phyloP scores from a whole-genome alignment of 371 early-diverging fungal genomes.

The Mortierella sp. region DNA sequence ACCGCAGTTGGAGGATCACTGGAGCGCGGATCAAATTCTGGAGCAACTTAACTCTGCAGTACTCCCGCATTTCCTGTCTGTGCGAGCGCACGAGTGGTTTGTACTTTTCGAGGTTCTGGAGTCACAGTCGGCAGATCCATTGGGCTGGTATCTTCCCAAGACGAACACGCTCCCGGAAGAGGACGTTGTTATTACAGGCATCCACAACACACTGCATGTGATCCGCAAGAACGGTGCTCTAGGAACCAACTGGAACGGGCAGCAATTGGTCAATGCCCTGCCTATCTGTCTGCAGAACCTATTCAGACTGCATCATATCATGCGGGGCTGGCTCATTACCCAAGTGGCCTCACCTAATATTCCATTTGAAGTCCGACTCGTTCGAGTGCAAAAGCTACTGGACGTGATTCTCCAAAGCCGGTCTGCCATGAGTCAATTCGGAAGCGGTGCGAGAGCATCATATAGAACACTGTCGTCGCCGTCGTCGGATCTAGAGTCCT shows the following conservation, averaged over 20 bases:
- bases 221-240: conserved; percentile 56
- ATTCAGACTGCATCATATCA: conserved; percentile 75
- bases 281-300: conserved; percentile 79
- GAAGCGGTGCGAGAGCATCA: conserved; percentile 7
- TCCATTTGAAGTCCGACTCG: conserved; percentile 62
- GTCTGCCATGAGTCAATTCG: conserved; percentile 53
- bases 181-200: conserved; percentile 75
- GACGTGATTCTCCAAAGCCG: conserved; percentile 70
- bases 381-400: conserved; percentile 73
- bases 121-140: conserved; percentile 74
- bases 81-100: conserved; percentile 80
- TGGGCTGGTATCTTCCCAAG: conserved; percentile 81
- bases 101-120: conserved; percentile 76
- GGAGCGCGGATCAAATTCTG: conserved; percentile 26
- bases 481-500: background rate
- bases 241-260: conserved; percentile 40
- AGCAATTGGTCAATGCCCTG: conserved; percentile 65
- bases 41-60: conserved; percentile 44
- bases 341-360: conserved; percentile 68
- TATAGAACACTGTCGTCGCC: no score
- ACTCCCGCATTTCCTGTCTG: conserved; percentile 62
- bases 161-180: conserved; percentile 54
- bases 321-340: conserved; percentile 79
- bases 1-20: conserved; percentile 22
- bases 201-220: conserved; percentile 67